Conservation (phyloP, 306 rosid genomes). For the Cucurbita maxima region DNA sequence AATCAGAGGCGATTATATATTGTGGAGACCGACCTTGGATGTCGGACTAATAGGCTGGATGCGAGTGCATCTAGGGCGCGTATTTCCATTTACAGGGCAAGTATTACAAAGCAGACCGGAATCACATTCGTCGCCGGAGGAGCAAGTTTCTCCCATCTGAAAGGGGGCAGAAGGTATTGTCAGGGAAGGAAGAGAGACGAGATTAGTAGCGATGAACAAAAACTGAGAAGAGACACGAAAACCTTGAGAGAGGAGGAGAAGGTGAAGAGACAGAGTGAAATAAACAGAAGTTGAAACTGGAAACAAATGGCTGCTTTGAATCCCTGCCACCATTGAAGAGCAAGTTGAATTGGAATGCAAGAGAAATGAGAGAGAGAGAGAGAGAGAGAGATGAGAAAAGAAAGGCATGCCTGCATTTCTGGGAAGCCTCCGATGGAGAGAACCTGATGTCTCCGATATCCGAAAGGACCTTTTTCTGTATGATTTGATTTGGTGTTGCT, state of each 20-base stretch:
- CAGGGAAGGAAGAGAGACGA: neutral
- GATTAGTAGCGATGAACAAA: neutral
- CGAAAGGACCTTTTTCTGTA: neutral
- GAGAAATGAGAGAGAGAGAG: neutral
- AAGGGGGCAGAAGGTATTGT: neutral
- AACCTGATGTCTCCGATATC: neutral
- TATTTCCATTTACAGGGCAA: conserved; percentile 75
- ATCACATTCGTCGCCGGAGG: conserved; percentile 43
- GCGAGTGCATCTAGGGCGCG: conserved; percentile 76
- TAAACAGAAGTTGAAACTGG: conserved; percentile 23
- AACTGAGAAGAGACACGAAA: neutral
- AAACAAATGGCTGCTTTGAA: neutral
- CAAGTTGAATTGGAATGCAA: neutral
- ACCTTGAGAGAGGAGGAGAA: conserved; percentile 50
- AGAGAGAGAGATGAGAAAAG: neutral
- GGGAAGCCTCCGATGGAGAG: neutral
- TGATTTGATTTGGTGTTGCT: neutral
- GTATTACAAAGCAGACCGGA: conserved; percentile 50
- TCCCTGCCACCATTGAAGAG: conserved; percentile 21
- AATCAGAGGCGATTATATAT: neutral
- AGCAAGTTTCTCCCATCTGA: conserved; percentile 94
- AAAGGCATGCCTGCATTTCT: neutral
- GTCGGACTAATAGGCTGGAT: conserved; percentile 43
- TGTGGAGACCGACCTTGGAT: conserved; percentile 33
- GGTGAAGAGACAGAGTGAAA: conserved; percentile 34